Evolutionary conservation across 2,329 filamentous ascomycete species (phyloP), one percentile per base, ranked within the genome.

Genomic region (Botrytis paeoniae): DNA sequence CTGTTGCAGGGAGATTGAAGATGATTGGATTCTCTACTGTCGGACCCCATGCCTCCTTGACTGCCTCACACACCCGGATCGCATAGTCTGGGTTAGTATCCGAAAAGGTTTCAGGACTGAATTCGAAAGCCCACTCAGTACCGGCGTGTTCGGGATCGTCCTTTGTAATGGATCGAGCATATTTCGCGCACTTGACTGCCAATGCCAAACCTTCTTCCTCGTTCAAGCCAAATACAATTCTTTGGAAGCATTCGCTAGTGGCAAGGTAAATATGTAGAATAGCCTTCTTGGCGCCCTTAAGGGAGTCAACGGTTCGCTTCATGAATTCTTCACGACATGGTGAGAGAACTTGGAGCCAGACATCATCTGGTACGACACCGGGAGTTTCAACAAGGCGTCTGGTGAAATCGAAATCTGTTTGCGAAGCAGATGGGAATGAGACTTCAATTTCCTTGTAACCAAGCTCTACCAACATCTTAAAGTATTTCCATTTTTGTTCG

Each of bases 381-480:
- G 93, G 93, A 1, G 94, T 97, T 79, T 97, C 91, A 76, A 98
- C 89, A 77, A 98, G 86, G 80, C 91, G 90, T 77, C 94, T 88
- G 59, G 94, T 97, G 81, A 98, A 98, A 85, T 97, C 93, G 85
- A 95, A 98, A 84, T 98, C 96, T 80, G 93, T 97, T 81, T 97
- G 92, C 57, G 94, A 97, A 22, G 95, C 94, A 0, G 94, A 97
- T 68, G 95, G 95, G 84, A 97, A 98, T 7, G 95, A 96, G 32
- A 98, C 92, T 82, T 98, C 95, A 77, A 98, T 98, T 84, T 98
- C 95, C 85, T 98, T 98, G 87, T 97, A 98, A 78, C 96, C 95
- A 68, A 98, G 87, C 75, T 95, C 90, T 79, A 92, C 89, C 71
- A 98, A 89, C 94, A 97, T 97, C 84, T 95, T 91, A 86, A 98